Conservation (phyloP, 768 basidiomycete species). For the Russula foetens region DNA sequence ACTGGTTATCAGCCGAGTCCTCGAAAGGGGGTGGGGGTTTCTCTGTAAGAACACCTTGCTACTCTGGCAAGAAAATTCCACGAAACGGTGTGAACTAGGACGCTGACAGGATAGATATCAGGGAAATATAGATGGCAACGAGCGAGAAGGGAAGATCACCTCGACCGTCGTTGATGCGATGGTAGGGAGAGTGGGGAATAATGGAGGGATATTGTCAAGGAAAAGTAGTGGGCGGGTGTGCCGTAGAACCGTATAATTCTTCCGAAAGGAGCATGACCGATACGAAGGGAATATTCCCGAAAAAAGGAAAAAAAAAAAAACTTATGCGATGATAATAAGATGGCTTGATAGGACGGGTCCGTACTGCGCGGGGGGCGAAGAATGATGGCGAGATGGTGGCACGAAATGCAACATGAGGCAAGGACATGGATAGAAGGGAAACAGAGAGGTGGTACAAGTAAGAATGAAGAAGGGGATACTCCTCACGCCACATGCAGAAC, state of each 20-base stretch:
- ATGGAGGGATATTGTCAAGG: background rate
- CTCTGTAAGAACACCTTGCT: constrained; percentile 19
- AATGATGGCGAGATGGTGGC: constrained; percentile 9
- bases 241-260: constrained; percentile 10
- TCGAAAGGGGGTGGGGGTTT: constrained; percentile 4
- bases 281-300: constrained; percentile 3
- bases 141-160: constrained; percentile 6
- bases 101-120: constrained; percentile 17
- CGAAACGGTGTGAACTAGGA: constrained; percentile 18
- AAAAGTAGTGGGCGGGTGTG: background rate
- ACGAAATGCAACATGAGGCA: constrained; percentile 13
- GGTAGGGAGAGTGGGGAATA: background rate
- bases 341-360: constrained; percentile 7
- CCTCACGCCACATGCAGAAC: constrained; percentile 69
- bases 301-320: constrained; percentile 3
- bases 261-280: constrained; percentile 9
- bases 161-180: background rate
- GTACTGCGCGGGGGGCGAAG: background rate
- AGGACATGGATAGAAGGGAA: background rate
- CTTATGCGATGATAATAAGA: background rate
- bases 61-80: constrained; percentile 22
- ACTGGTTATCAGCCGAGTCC: constrained; percentile 15
- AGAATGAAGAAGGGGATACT: background rate
- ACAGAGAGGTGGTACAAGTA: constrained; percentile 2
- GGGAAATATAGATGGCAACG: constrained; percentile 18